Evolutionary conservation across 768 basidiomycete species (phyloP).

Genomic region (Amanita exitialis): DNA sequence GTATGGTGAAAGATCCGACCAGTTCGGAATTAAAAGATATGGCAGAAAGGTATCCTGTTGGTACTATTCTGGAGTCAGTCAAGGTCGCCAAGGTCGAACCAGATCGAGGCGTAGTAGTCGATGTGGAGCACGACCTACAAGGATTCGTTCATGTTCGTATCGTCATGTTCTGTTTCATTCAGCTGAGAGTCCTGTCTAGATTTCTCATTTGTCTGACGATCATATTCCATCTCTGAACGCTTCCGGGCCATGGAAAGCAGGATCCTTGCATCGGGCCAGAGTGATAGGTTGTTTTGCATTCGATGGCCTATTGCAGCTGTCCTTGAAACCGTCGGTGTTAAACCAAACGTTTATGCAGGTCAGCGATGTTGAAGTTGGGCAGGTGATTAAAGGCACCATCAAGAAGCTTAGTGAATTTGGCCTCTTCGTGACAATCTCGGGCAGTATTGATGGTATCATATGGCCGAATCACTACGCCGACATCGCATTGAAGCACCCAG

Average conservation of each 20-base stretch:
- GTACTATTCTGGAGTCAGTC: constrained; percentile 59
- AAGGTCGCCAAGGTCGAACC: constrained; percentile 66
- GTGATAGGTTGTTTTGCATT: constrained; percentile 79
- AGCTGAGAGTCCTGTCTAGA: constrained; percentile 35
- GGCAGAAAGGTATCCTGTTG: constrained; percentile 60
- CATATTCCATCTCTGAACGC: constrained; percentile 72
- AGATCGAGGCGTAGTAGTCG: constrained; percentile 75
- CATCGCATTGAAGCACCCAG: constrained; percentile 87
- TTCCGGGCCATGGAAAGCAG: constrained; percentile 75
- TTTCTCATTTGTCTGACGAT: constrained; percentile 89
- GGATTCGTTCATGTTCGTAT: constrained; percentile 82
- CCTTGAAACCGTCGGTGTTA: constrained; percentile 72
- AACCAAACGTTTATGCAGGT: constrained; percentile 82
- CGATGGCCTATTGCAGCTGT: constrained; percentile 86
- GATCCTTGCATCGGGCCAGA: constrained; percentile 73
- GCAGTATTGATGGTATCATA: constrained; percentile 84
- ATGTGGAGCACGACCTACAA: constrained; percentile 50
- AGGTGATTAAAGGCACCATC: constrained; percentile 79
- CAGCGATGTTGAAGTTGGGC: constrained; percentile 75
- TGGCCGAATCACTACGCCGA: constrained; percentile 97
- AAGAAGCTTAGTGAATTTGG: constrained; percentile 75
- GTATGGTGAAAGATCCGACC: constrained; percentile 19
- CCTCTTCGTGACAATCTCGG: constrained; percentile 79
- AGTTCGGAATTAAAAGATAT: constrained; percentile 20
- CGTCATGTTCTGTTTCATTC: background rate